Conservation (phyloP, 2,329 filamentous ascomycete genomes). For the Ciborinia camelliae region DNA sequence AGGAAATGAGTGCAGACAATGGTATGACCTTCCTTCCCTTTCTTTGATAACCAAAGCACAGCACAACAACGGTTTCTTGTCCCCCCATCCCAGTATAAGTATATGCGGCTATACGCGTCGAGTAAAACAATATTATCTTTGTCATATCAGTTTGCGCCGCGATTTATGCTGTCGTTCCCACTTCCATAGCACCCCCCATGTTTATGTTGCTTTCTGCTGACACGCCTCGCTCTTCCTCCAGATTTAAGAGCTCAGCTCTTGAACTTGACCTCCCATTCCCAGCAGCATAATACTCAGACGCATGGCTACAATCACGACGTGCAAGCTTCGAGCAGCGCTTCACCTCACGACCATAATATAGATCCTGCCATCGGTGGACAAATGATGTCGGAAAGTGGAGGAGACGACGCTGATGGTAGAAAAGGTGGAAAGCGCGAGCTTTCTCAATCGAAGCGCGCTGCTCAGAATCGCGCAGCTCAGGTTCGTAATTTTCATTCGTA, state of each 20-base stretch:
- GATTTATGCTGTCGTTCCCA: background rate
- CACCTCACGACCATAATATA: conserved; percentile 38
- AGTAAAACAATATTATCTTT: conserved; percentile 11
- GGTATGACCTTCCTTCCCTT: conserved; percentile 24
- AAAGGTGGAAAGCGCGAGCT: conserved; percentile 83
- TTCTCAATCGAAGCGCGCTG: conserved; percentile 62
- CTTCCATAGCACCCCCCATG: conserved; percentile 12
- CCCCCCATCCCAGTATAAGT: conserved; percentile 12
- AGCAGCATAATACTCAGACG: conserved; percentile 25
- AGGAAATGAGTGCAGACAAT: conserved; percentile 36
- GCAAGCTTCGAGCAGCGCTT: conserved; percentile 34
- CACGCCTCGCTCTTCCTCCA: conserved; percentile 33
- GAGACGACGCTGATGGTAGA: conserved; percentile 49
- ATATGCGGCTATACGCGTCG: conserved; percentile 20
- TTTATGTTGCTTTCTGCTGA: conserved; percentile 30
- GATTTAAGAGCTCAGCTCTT: conserved; percentile 39
- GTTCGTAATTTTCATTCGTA: conserved; percentile 51
- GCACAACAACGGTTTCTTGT: conserved; percentile 9
- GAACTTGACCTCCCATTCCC: conserved; percentile 30
- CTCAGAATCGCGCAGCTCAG: conserved; percentile 76
- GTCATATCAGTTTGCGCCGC: conserved; percentile 1
- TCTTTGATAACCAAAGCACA: conserved; percentile 13
- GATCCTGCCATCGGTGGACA: conserved; percentile 37
- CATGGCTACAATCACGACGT: conserved; percentile 36
- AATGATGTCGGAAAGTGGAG: conserved; percentile 35